Conservation (phyloP, 2,329 filamentous ascomycete genomes). For the Rhinocladiella mackenziei region DNA sequence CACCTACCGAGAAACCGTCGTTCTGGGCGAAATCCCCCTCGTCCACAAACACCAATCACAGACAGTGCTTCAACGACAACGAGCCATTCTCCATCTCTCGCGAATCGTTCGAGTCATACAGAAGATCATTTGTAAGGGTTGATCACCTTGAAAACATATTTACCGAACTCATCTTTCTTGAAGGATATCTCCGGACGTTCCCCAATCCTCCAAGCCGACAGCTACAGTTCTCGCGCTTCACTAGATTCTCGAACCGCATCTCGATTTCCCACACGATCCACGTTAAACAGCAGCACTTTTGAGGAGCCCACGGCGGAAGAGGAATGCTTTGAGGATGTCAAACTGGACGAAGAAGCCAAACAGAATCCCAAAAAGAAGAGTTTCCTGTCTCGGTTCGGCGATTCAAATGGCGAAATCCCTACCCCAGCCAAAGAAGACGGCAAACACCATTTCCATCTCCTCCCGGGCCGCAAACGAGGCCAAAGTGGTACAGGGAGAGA, state of each 20-base stretch:
- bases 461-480: slow-evolving; percentile 67
- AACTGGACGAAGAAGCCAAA: slow-evolving; percentile 67
- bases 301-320: slow-evolving; percentile 55
- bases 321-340: slow-evolving; percentile 77
- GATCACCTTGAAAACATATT: slow-evolving; percentile 10
- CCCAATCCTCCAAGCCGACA: slow-evolving; percentile 61
- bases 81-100: slow-evolving; percentile 93
- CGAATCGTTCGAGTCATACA: slow-evolving; percentile 95
- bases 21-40: slow-evolving; percentile 62
- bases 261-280: slow-evolving; percentile 57
- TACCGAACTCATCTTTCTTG: neutral
- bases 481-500: slow-evolving; percentile 69
- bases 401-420: slow-evolving; percentile 44
- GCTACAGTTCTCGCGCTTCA: slow-evolving; percentile 65
- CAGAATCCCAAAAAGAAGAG: slow-evolving; percentile 69
- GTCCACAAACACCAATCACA: slow-evolving; percentile 52
- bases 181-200: slow-evolving; percentile 89
- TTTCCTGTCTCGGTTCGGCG: slow-evolving; percentile 77
- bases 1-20: slow-evolving; percentile 76
- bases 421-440: slow-evolving; percentile 37
- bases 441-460: slow-evolving; percentile 56
- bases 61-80: slow-evolving; percentile 70
- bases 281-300: slow-evolving; percentile 56
- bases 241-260: slow-evolving; percentile 70
- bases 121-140: slow-evolving; percentile 80